phyloP scores from a whole-genome alignment of 495 filamentous ascomycete species.

The Rhypophila decipiens region DNA sequence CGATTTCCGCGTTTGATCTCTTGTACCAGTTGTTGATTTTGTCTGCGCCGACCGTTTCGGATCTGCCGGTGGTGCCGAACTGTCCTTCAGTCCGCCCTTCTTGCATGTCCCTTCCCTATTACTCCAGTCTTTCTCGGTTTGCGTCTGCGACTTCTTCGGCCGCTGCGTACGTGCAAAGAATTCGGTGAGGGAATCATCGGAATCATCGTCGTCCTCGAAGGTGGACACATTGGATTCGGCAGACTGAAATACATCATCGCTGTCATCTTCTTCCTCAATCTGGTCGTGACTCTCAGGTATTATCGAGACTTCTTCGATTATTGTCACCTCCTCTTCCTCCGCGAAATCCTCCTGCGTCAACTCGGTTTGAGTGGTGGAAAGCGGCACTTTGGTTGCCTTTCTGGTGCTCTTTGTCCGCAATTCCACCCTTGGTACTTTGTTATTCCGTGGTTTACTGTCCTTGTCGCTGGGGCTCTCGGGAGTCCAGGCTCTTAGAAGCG shows the following conservation, averaged over 20 bases:
- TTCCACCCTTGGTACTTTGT: constrained; percentile 10
- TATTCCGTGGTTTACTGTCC: background rate
- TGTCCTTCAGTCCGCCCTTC: background rate
- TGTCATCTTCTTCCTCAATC: background rate
- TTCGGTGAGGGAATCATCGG: constrained; percentile 5
- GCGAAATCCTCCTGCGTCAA: constrained; percentile 14
- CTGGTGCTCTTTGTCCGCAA: constrained; percentile 17
- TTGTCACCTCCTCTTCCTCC: constrained; percentile 14
- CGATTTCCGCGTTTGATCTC: background rate
- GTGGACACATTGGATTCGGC: constrained; percentile 12
- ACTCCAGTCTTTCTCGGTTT: background rate
- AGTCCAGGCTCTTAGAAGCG: constrained; percentile 18
- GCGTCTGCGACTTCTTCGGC: background rate
- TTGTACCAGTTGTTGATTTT: background rate
- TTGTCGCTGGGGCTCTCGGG: constrained; percentile 1
- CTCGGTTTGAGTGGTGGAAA: background rate
- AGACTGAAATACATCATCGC: constrained; percentile 12
- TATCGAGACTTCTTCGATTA: constrained; percentile 16
- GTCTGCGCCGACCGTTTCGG: background rate
- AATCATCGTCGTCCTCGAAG: constrained; percentile 11
- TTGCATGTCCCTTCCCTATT: background rate
- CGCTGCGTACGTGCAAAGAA: constrained; percentile 2
- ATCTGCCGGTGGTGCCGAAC: background rate
- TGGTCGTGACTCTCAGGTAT: background rate
- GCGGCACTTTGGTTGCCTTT: background rate